phyloP scores from a whole-genome alignment of 768 basidiomycete species.

The Hericium alpestre region DNA sequence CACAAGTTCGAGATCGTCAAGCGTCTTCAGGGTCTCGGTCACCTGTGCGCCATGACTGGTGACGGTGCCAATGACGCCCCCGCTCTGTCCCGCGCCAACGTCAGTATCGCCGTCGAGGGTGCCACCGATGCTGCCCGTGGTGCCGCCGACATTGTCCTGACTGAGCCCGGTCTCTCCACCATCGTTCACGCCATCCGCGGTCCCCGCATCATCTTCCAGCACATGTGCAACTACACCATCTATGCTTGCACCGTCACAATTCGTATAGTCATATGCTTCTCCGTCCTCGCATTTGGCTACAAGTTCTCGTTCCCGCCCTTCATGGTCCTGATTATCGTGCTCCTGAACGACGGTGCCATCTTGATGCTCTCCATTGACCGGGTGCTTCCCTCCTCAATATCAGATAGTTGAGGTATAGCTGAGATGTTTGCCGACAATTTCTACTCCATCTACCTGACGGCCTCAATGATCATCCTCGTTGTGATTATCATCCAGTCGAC shows the following conservation, averaged over 20 bases:
- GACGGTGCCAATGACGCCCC: constrained; percentile 99
- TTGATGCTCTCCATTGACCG: constrained; percentile 97
- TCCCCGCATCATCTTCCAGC: constrained; percentile 98
- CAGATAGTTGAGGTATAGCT: constrained; percentile 90
- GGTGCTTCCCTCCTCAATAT: constrained; percentile 84
- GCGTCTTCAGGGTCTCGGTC: constrained; percentile 91
- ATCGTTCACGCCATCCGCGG: constrained; percentile 98
- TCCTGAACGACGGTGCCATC: constrained; percentile 97
- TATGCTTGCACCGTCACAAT: constrained; percentile 93
- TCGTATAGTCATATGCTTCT: constrained; percentile 97
- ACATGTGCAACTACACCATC: constrained; percentile 99
- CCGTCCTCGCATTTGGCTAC: constrained; percentile 91
- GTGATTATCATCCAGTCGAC: constrained; percentile 74
- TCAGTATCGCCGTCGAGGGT: constrained; percentile 99
- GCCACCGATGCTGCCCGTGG: constrained; percentile 97
- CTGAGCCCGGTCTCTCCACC: constrained; percentile 96
- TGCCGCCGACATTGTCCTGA: constrained; percentile 95
- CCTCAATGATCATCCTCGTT: constrained; percentile 82
- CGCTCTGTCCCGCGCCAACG: constrained; percentile 94
- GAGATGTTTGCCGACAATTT: constrained; percentile 99
- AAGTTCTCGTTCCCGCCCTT: constrained; percentile 99
- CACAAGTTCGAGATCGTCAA: constrained; percentile 99
- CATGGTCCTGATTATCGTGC: constrained; percentile 97
- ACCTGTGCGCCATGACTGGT: constrained; percentile 98
- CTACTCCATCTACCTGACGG: constrained; percentile 82